Evolutionary conservation across 768 basidiomycete species (phyloP), one percentile per base, ranked within the genome.

Genomic region (Sistotremastrum suecicum): DNA sequence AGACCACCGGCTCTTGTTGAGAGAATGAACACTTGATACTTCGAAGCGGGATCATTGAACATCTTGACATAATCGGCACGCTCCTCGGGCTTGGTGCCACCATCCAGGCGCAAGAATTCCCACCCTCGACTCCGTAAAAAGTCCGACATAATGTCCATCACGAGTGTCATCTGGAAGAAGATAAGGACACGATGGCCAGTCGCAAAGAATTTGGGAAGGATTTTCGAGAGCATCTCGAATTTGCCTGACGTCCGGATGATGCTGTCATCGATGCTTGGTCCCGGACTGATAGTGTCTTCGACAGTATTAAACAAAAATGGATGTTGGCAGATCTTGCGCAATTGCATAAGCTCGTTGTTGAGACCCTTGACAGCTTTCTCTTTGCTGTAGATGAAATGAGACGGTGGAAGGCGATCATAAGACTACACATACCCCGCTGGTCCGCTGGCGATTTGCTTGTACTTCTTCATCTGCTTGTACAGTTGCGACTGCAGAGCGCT

Each of bases 121-220:
- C 76, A 88, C 3, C 75, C 74, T 75, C 80, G 78, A 72, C 81
- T 80, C 59, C 83, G 86, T 57, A 95, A 64, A 57, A 91, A 97
- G 56, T 97, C 92, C 56, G 89, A 88, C 78, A 94, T 89, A 59
- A 95, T 91, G 51, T 94, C 88, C 92, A 98, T 95, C 55, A 97
- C 89, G 58, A 90, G 87, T 10, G 92, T 97, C 95, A 98, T 97
- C 65, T 99, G 95, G 80, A 98, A 98, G 78, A 99, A 98, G 55
- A 99, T 97, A 47, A 99, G 78, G 40, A 94, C 88, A 85, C 92
- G 79, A 66, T 98, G 95, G 3, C 83, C 85, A 5, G 86, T 89
- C 5, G 75, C 64, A 56, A 98, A 97, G 55, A 99, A 83, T 61
- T 98, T 98, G 41, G 95, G 95, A 28, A 99, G 71, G 53, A 98